Percentiles rank a stretch among this genome's conserved stretches.
These are phyloP conservation scores for Phaeosphaeria sp. DNA, from an alignment of 2,329 filamentous ascomycete genomes.

Conservation along the genomic window DNA sequence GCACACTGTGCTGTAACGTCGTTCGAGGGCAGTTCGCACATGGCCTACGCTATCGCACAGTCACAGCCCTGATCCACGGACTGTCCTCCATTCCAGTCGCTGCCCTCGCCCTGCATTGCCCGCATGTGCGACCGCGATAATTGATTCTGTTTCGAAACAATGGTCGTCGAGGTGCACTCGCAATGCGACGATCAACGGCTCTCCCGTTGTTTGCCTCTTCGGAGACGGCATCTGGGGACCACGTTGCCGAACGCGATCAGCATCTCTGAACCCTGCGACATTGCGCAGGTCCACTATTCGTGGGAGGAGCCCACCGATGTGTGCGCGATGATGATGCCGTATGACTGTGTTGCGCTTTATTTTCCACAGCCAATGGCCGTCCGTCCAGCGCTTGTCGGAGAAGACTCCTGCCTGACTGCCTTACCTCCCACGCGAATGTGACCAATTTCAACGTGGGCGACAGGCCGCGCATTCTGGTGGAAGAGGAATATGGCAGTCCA, in stretches of 20 bases:
- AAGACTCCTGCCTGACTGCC: conserved; percentile 4
- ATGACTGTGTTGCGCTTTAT: conserved; percentile 38
- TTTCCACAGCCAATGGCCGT: conserved; percentile 23
- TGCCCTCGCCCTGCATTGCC: conserved; percentile 6
- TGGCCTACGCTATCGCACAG: conserved; percentile 17
- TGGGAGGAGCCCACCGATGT: conserved; percentile 15
- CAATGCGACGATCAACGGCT: conserved; percentile 32
- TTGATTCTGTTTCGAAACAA: conserved; percentile 15
- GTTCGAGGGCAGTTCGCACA: conserved; percentile 17
- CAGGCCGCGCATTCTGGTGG: conserved; percentile 6
- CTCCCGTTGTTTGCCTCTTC: conserved; percentile 21
- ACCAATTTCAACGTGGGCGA: conserved; percentile 11
- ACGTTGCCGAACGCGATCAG: conserved; percentile 3
- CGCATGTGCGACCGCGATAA: conserved; percentile 31
- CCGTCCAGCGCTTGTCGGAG: conserved; percentile 13
- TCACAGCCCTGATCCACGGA: conserved; percentile 17
- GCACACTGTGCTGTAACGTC: conserved; percentile 35
- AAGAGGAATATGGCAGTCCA: conserved; percentile 2
- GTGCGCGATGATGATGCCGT: conserved; percentile 27
- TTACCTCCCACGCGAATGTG: background rate
- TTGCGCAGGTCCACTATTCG: conserved; percentile 28
- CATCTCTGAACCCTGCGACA: conserved; percentile 6
- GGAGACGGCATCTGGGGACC: conserved; percentile 13
- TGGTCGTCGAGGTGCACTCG: conserved; percentile 10
- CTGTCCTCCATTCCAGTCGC: conserved; percentile 9